Evolutionary conservation across 2,329 filamentous ascomycete species (phyloP), one percentile per base, ranked within the genome.

Genomic region (Lachnellula subtilissima): DNA sequence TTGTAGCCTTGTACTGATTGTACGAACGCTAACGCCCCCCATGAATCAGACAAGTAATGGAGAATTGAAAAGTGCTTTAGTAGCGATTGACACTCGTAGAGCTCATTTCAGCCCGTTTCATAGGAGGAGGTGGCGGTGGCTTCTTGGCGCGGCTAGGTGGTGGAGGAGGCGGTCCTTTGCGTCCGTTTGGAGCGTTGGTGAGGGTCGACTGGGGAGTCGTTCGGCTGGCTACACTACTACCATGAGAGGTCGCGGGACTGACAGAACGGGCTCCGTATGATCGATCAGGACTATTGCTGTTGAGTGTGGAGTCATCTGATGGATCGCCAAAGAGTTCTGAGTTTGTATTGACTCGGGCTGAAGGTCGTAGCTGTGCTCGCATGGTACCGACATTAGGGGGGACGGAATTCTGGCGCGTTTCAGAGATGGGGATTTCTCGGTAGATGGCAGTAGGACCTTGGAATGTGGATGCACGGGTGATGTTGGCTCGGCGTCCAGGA

Each of bases 121-220:
- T 79, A 22, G 85, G 84, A 11, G 82, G 82, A 22, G 83, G 84
- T 48, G 82, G 82, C 39, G 82, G 82, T 57, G 84, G 83, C 70
- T 87, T 87, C 76, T 86, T 88, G 37, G 80, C 73, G 66, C 84
- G 74, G 22, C 79, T 80, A 8, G 82, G 80, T 25, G 82, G 82
- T 23, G 84, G 85, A 28, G 85, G 84, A 19, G 85, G 84, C 48
- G 83, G 81, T 46, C 77, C 78, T 70, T 82, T 84, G 69, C 71
- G 66, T 25, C 68, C 63, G 52, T 65, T 61, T 19, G 62, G 63
- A 50, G 60, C 32, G 61, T 62, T 63, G 69, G 68, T 63, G 46
- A 74, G 54, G 7, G 73, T 73, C 17, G 74, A 75, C 64, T 76
- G 77, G 25, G 65, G 84, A 22, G 77, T 72, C 32, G 74, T 75